phyloP scores from a whole-genome alignment of 139 green algal species.

The Tetradesmus obliquus region DNA sequence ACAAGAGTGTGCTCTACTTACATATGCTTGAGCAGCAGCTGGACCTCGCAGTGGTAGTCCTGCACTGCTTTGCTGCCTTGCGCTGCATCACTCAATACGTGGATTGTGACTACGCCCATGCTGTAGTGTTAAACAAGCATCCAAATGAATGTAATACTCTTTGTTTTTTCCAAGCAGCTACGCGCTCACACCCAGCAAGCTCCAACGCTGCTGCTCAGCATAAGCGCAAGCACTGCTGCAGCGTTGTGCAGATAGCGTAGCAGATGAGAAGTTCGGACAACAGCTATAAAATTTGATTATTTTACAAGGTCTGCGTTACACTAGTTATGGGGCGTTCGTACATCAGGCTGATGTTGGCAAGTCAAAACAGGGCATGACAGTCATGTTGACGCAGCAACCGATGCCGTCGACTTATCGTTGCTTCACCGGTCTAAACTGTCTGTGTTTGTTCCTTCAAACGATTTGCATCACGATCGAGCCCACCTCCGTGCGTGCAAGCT shows the following conservation, averaged over 20 bases:
- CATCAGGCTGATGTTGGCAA: neutral
- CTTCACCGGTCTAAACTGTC: too few relatives aligned
- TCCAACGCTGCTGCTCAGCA: neutral
- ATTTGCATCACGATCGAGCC: too few relatives aligned
- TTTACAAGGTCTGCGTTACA: too few relatives aligned
- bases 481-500: too few relatives aligned
- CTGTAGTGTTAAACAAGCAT: neutral
- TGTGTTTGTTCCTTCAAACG: too few relatives aligned
- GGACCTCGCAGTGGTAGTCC: slow-evolving; percentile 18
- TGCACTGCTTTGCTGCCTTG: neutral
- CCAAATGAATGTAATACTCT: too few relatives aligned
- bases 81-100: slow-evolving; percentile 2
- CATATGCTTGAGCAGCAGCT: slow-evolving; percentile 37
- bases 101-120: slow-evolving; percentile 35
- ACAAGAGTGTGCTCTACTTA: neutral
- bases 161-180: neutral
- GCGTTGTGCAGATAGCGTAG: too few relatives aligned
- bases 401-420: neutral
- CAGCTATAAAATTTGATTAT: too few relatives aligned
- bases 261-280: too few relatives aligned
- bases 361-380: neutral
- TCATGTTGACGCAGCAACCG: neutral
- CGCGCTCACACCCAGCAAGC: too few relatives aligned
- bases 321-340: neutral
- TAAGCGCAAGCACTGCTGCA: neutral